Base-by-base conservation (phyloP, 1,139 yeast species). In the Candida pseudoviswanathii region DNA sequence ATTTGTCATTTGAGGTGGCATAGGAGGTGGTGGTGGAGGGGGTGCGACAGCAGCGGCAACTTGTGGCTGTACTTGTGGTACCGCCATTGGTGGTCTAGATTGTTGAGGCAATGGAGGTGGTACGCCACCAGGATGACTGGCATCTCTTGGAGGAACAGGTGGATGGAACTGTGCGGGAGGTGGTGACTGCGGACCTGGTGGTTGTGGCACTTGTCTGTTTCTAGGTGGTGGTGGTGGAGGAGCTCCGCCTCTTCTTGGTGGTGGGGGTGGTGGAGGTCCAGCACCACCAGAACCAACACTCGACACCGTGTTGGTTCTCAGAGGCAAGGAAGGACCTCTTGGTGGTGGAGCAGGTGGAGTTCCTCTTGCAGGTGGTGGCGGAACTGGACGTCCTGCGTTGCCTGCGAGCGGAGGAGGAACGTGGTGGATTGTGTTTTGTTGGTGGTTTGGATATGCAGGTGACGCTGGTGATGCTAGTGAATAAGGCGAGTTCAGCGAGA, bases 171-270 rank as follows among this genome's bases (percentile, higher is more conserved):
- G 33, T 25, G 38, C 9, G 26, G 52, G 43, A 32, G 60, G 55
- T 34, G 57, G 54, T 31, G 41, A 26, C 7, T 55, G 54, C 30
- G 54, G 30, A 27, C 6, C 56, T 29, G 52, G 51, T 25, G 54
- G 52, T 11, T 49, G 50, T 2, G 57, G 55, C 10, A 45, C 63
- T 40, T 71, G 64, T 47, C 43, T 58, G 24, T 61, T 58, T 44
- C 68, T 56, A 30, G 72, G 66, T 10, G 74, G 75, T 2, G 74
- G 70, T 36, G 68, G 63, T 5, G 66, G 65, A 6, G 62, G 53
- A 22, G 58, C 60, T 34, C 49, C 37, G 22, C 22, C 7, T 5
- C 21, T 46, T 32, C 54, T 47, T 24, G 51, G 53, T 26, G 58
- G 49, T 25, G 56, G 49, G 26, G 51, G 46, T 2, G 49, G 50